Evolutionary conservation across 257 asterid species (phyloP).

Genomic region (Ajuga chamaepitys): DNA sequence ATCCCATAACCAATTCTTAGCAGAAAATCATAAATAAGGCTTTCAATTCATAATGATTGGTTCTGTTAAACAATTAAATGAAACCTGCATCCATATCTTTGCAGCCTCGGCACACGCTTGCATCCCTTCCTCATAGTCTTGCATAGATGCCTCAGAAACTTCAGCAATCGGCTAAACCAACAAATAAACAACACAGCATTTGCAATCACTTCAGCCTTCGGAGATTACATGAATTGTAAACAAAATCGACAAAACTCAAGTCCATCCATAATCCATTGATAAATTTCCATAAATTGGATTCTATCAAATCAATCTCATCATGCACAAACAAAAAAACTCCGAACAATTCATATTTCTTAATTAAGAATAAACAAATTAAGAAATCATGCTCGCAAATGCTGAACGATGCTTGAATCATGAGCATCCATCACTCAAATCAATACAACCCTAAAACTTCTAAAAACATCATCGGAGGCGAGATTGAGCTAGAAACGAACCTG

Average conservation of each 20-base stretch:
- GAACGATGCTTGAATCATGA: neutral
- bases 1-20: neutral
- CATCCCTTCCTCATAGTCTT: conserved; percentile 90
- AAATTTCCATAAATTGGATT: neutral
- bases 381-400: conserved; percentile 1
- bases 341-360: neutral
- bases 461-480: neutral
- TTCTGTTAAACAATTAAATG: neutral
- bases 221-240: neutral
- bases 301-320: neutral
- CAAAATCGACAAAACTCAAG: neutral
- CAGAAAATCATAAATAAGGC: neutral
- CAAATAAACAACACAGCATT: neutral
- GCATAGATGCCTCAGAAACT: conserved; percentile 63
- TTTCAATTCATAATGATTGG: neutral
- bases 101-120: conserved; percentile 68
- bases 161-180: conserved; percentile 65
- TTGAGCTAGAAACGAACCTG: conserved; percentile 32
- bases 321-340: neutral
- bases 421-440: neutral
- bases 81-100: conserved; percentile 92
- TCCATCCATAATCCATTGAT: no score
- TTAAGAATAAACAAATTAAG: neutral
- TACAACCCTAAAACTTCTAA: neutral
- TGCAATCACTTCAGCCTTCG: neutral